These are phyloP conservation scores for Penicillium sp. DNA, from an alignment of 2,329 filamentous ascomycete species.

Conservation along the genomic window DNA sequence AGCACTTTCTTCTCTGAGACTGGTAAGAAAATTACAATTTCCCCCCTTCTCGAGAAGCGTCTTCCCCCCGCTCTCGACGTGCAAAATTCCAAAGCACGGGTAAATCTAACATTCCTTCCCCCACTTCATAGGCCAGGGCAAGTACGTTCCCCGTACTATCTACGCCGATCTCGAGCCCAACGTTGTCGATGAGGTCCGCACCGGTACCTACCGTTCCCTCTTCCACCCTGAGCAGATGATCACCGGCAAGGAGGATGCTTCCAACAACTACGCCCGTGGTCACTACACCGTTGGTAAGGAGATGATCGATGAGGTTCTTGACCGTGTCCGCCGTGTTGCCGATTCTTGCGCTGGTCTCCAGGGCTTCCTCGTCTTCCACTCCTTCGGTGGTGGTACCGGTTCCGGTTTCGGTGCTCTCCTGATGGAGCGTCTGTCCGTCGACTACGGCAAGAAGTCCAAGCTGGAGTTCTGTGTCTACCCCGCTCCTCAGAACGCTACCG, in stretches of 20 bases:
- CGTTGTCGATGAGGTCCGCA: slow-evolving; percentile 98
- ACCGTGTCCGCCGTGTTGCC: slow-evolving; percentile 95
- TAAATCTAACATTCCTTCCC: slow-evolving; percentile 19
- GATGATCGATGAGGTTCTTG: slow-evolving; percentile 94
- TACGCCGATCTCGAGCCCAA: slow-evolving; percentile 99
- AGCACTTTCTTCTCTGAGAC: slow-evolving; percentile 99
- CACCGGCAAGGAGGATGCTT: slow-evolving; percentile 99
- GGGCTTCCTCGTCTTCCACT: slow-evolving; percentile 99
- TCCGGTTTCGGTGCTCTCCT: slow-evolving; percentile 97
- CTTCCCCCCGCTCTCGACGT: slow-evolving; percentile 11
- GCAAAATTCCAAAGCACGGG: slow-evolving; percentile 10
- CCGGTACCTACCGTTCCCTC: slow-evolving; percentile 88
- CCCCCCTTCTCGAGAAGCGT: slow-evolving; percentile 13
- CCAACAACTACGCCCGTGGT: slow-evolving; percentile 99
- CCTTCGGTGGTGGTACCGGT: slow-evolving; percentile 96
- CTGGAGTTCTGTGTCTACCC: slow-evolving; percentile 99
- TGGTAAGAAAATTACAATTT: slow-evolving; percentile 56
- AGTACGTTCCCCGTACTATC: slow-evolving; percentile 98
- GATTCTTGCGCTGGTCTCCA: slow-evolving; percentile 98
- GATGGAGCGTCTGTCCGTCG: slow-evolving; percentile 97
- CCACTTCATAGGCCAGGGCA: slow-evolving; percentile 72
- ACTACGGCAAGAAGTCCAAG: slow-evolving; percentile 99
- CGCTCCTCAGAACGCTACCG: slow-evolving; percentile 92
- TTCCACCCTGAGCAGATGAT: slow-evolving; percentile 99
- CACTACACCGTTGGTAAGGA: slow-evolving; percentile 99